A percentile compares a stretch with the other conserved stretches of the same genome.
Evolutionary conservation across 192 early-diverging fungal species (phyloP).

Genomic region (Chytriomyces sp.): DNA sequence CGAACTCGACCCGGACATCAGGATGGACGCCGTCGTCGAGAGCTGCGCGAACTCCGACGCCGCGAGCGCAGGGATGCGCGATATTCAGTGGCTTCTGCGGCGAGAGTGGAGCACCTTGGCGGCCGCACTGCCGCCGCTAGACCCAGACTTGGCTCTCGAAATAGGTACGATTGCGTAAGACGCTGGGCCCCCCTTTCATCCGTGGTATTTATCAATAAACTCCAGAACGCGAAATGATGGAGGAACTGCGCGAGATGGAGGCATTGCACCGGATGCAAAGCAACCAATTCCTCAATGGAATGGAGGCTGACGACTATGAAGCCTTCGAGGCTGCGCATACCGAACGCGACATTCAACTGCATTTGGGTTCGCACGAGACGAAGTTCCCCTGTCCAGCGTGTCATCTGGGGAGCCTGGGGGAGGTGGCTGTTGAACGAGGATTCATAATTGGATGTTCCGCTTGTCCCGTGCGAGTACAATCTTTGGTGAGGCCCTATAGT

Average conservation of each 20-base stretch:
- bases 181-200: no score
- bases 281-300: neutral
- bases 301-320: neutral
- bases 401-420: neutral
- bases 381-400: neutral
- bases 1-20: neutral
- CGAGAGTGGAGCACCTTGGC: neutral
- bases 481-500: neutral
- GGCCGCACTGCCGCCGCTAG: neutral
- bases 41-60: neutral
- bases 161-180: no score
- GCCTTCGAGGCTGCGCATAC: neutral
- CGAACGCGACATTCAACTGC: neutral
- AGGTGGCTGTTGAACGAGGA: neutral
- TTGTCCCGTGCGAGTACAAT: neutral
- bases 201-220: no score
- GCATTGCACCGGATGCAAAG: slow-evolving; percentile 3
- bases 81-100: no score
- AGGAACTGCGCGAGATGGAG: slow-evolving; percentile 8
- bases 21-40: neutral
- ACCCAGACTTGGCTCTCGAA: slow-evolving; percentile 5
- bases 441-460: neutral
- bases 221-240: slow-evolving; percentile 21
- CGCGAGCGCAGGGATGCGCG: no score
- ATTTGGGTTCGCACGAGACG: neutral